A percentile compares a stretch with the other conserved stretches of the same genome.
Evolutionary conservation across 176 grass and related monocot species (phyloP).

Genomic region (Musa troglodytarum): DNA sequence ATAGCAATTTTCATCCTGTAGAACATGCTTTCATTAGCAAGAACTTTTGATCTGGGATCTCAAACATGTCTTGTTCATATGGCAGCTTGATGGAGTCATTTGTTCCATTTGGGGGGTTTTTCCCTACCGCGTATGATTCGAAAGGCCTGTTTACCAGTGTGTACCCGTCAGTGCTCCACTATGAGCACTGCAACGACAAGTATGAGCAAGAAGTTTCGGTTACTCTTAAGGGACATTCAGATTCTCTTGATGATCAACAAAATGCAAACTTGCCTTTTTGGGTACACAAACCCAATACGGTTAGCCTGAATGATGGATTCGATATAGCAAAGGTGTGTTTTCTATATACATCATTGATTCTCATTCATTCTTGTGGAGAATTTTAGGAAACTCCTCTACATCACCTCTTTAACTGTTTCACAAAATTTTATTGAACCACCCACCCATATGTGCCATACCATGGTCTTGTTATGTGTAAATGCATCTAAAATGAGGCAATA

Average conservation of each 20-base stretch:
- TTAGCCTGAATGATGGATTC: slow-evolving; percentile 38
- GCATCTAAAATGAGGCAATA: not conserved
- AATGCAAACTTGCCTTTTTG: slow-evolving; percentile 39
- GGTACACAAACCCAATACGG: slow-evolving; percentile 44
- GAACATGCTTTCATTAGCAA: not conserved
- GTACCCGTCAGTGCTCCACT: slow-evolving; percentile 37
- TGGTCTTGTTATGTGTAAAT: not conserved
- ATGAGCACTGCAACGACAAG: slow-evolving; percentile 59
- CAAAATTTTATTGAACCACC: not conserved
- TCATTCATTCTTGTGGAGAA: not conserved
- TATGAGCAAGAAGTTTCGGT: slow-evolving; percentile 72
- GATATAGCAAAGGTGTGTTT: slow-evolving; percentile 59
- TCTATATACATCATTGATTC: not conserved
- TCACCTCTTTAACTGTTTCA: not conserved
- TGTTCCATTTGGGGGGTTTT: slow-evolving; percentile 55
- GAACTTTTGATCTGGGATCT: not conserved
- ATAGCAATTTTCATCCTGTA: not conserved
- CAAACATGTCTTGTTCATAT: slow-evolving; percentile 16
- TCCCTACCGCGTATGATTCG: slow-evolving; percentile 27
- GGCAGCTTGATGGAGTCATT: slow-evolving; percentile 50
- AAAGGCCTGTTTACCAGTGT: slow-evolving; percentile 23
- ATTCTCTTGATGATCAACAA: slow-evolving; percentile 30
- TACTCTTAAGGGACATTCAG: slow-evolving; percentile 41
- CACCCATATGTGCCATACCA: not conserved
- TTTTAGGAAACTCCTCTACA: not conserved